Conservation (phyloP, 2,329 filamentous ascomycete species). For the Alternaria sp. region DNA sequence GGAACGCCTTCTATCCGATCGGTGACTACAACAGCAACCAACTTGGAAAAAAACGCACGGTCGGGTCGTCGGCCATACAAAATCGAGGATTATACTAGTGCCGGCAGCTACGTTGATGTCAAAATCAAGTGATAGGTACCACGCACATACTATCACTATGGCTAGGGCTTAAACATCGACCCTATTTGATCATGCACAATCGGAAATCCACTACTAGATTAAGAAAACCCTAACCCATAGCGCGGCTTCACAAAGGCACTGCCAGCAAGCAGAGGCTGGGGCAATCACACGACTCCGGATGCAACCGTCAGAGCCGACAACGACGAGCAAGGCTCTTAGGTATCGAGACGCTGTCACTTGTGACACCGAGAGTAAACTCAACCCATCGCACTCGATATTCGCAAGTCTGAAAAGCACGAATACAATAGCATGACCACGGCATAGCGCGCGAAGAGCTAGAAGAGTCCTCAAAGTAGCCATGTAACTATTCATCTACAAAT, state of each 20-base stretch:
- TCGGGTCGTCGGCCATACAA: not conserved
- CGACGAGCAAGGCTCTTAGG: not conserved
- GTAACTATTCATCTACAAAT: slow-evolving; percentile 1
- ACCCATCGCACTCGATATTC: too few relatives aligned
- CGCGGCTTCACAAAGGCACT: not conserved
- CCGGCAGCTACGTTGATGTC: not conserved
- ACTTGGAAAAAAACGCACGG: not conserved
- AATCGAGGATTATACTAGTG: not conserved
- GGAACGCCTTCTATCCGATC: too few relatives aligned
- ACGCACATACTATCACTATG: not conserved
- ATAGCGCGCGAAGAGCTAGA: not conserved
- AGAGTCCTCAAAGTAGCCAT: not conserved
- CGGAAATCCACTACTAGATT: not conserved
- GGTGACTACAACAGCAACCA: not conserved
- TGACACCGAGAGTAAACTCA: not conserved
- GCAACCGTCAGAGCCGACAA: not conserved
- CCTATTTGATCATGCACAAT: not conserved
- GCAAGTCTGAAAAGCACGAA: too few relatives aligned
- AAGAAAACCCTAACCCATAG: slow-evolving; percentile 1
- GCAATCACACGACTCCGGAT: not conserved
- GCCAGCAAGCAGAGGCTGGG: not conserved
- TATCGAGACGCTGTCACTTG: not conserved
- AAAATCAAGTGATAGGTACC: not conserved
- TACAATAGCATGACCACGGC: not conserved
- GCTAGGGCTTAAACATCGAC: not conserved